Percentiles rank a stretch among this genome's conserved stretches.
These are phyloP conservation scores for Colletotrichum horii DNA, from an alignment of 2,329 filamentous ascomycete species.

Conservation along the genomic window DNA sequence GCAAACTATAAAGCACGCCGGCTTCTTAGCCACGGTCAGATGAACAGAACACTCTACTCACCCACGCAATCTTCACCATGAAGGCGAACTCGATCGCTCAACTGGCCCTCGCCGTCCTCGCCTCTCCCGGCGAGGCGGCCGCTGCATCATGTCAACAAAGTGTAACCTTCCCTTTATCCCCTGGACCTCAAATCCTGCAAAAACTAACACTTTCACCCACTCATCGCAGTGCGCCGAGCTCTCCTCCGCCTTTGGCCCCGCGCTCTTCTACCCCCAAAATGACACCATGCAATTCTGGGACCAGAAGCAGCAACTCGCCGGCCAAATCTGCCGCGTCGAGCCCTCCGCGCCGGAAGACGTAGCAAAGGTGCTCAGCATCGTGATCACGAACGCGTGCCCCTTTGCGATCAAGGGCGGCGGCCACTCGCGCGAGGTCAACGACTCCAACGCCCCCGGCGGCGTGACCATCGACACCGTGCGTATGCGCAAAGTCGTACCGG, in stretches of 20 bases:
- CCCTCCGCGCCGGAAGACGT: not conserved
- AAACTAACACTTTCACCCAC: not conserved
- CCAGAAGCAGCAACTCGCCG: not conserved
- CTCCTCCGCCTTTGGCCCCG: not conserved
- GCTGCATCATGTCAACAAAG: not conserved
- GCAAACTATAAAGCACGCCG: not conserved
- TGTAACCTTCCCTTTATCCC: not conserved
- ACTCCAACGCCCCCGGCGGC: not conserved
- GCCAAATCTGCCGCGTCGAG: not conserved
- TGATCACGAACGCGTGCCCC: not conserved
- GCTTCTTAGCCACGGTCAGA: not conserved
- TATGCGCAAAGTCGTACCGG: not conserved
- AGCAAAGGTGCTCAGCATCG: accelerated
- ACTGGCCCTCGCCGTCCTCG: not conserved
- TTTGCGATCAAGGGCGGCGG: not conserved
- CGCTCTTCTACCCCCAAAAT: not conserved
- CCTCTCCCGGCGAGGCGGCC: not conserved
- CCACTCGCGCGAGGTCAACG: not conserved
- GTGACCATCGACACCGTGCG: not conserved
- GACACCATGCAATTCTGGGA: not conserved
- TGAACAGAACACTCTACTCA: not conserved
- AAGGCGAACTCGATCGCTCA: not conserved
- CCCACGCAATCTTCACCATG: not conserved
- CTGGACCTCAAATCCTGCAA: accelerated
- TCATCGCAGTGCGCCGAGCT: not conserved